Percentiles rank a stretch among this genome's conserved stretches.
phyloP scores from a whole-genome alignment of 495 filamentous ascomycete genomes.

The Penicillium flavigenum region DNA sequence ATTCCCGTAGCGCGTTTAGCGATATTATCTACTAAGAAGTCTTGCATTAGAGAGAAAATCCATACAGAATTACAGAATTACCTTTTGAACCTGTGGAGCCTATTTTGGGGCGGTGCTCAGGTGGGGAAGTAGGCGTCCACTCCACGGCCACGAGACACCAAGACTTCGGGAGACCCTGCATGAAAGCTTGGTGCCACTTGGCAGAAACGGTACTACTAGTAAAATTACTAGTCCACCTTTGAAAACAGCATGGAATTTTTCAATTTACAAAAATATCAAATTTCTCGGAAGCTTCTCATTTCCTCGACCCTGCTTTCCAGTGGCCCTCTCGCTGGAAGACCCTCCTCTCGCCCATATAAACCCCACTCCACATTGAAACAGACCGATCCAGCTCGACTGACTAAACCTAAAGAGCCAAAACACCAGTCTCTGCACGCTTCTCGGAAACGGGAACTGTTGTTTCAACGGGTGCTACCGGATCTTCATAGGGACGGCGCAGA shows the following conservation, averaged over 20 bases:
- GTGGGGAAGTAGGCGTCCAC: too few relatives aligned
- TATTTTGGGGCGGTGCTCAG: not conserved
- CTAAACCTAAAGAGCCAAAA: not conserved
- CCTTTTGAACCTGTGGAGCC: not conserved
- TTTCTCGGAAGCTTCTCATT: not conserved
- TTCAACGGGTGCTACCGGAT: slow-evolving; percentile 1
- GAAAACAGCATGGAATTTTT: not conserved
- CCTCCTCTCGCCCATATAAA: not conserved
- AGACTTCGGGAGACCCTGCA: not conserved
- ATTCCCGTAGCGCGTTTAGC: not conserved
- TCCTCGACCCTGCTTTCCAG: not conserved
- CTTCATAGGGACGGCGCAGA: slow-evolving; percentile 18
- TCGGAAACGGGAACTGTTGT: not conserved
- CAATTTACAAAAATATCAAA: not conserved
- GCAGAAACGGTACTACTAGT: not conserved
- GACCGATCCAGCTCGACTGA: not conserved
- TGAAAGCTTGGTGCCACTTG: not conserved
- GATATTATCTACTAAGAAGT: not conserved
- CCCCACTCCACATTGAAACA: not conserved
- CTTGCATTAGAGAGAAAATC: not conserved
- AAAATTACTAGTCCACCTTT: not conserved
- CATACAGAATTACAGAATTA: not conserved
- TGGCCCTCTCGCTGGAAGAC: not conserved
- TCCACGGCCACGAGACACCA: too few relatives aligned
- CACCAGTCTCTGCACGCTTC: not conserved